Evolutionary conservation across 768 basidiomycete genomes (phyloP).

Genomic region (Flagelloscypha sp.): DNA sequence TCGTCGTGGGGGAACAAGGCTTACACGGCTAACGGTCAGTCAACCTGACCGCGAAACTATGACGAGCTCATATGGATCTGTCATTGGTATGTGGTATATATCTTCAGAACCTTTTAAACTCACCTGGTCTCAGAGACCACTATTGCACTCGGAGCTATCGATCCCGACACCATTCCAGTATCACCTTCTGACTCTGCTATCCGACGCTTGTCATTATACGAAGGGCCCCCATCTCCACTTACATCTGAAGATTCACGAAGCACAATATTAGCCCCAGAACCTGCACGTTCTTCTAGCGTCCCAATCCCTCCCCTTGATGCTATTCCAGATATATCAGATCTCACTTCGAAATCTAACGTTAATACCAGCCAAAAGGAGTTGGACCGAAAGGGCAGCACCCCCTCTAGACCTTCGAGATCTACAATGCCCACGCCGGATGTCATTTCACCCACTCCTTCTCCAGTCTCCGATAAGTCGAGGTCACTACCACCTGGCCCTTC

Average conservation of each 20-base stretch:
- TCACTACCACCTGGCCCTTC: no score
- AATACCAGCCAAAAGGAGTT: no score
- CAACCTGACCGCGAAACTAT: conserved; percentile 32
- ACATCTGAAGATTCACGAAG: conserved; percentile 34
- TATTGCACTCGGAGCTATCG: conserved; percentile 16
- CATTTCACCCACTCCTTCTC: conserved; percentile 15
- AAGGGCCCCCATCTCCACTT: conserved; percentile 47
- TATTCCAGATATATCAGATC: conserved; percentile 50
- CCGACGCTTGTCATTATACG: conserved; percentile 49
- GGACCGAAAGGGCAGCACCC: conserved; percentile 17
- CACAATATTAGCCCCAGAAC: conserved; percentile 26
- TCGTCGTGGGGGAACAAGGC: conserved; percentile 34
- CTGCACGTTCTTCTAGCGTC: conserved; percentile 33
- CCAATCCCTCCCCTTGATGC: conserved; percentile 37
- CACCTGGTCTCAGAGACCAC: conserved; percentile 6
- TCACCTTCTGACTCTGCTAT: conserved; percentile 65
- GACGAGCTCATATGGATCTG: conserved; percentile 56
- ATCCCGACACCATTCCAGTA: conserved; percentile 53
- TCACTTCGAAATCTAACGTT: conserved; percentile 36
- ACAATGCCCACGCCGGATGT: conserved; percentile 17
- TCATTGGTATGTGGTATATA: conserved; percentile 38
- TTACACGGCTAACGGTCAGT: conserved; percentile 28
- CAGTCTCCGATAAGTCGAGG: no score
- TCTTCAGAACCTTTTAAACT: conserved; percentile 9
- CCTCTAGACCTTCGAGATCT: no score